phyloP scores from a whole-genome alignment of 495 filamentous ascomycete genomes.

The Xylaria curta region DNA sequence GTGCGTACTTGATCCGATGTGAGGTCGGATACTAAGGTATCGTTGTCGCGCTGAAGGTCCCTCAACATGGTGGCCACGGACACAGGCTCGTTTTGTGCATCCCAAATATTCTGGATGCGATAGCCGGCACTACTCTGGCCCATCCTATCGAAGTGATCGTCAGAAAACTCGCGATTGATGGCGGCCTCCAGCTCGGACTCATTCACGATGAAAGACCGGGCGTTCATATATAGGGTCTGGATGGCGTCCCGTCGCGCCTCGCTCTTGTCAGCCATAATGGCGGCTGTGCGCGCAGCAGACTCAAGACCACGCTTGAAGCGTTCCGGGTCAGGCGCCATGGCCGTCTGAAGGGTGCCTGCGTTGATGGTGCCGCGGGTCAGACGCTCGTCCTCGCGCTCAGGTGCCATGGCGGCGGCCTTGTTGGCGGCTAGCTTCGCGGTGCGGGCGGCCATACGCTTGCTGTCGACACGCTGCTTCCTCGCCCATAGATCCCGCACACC shows the following conservation, averaged over 20 bases:
- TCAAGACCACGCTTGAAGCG: constrained; percentile 42
- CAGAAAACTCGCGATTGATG: constrained; percentile 45
- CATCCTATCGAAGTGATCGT: constrained; percentile 35
- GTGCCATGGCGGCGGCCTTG: constrained; percentile 39
- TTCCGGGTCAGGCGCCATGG: constrained; percentile 41
- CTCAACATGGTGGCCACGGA: constrained; percentile 40
- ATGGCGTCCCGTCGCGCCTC: constrained; percentile 54
- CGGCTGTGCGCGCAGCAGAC: constrained; percentile 34
- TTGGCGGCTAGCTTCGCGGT: constrained; percentile 30
- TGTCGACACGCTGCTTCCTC: constrained; percentile 42
- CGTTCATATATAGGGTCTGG: constrained; percentile 54
- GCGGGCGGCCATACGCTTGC: constrained; percentile 19
- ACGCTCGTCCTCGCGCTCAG: constrained; percentile 52
- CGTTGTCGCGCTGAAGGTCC: constrained; percentile 33
- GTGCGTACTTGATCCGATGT: constrained; percentile 36
- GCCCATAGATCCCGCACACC: constrained; percentile 48
- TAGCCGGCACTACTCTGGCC: constrained; percentile 25
- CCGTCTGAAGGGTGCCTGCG: constrained; percentile 36
- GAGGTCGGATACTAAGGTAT: constrained; percentile 25
- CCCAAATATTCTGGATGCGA: constrained; percentile 51
- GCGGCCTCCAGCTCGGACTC: constrained; percentile 49
- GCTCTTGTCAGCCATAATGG: constrained; percentile 33
- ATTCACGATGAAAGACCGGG: constrained; percentile 53
- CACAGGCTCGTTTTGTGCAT: constrained; percentile 37
- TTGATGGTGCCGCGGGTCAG: constrained; percentile 50